Evolutionary conservation across 345 rosid genomes (phyloP).

Genomic region (Boechera retrofracta): DNA sequence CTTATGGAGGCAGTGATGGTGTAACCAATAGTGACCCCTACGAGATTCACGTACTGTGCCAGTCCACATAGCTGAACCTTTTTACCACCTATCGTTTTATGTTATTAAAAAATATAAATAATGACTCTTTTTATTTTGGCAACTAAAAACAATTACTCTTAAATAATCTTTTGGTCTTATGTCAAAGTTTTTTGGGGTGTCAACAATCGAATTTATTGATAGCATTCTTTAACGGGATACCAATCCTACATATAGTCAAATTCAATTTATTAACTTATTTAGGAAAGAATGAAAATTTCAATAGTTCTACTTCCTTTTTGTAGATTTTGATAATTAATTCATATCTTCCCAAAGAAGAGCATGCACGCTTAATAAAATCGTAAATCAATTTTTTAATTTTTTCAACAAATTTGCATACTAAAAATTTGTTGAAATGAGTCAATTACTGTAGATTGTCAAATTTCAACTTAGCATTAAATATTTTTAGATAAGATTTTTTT

Average conservation of each 20-base stretch:
- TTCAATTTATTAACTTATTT: constrained; percentile 10
- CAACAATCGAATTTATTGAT: constrained; percentile 32
- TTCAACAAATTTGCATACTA: neutral
- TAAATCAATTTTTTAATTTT: neutral
- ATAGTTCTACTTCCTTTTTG: neutral
- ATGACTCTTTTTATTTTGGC: neutral
- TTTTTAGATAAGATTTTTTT: neutral
- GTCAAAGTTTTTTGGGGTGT: constrained; percentile 7
- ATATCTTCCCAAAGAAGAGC: constrained; percentile 25
- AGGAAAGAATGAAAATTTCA: neutral
- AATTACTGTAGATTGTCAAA: neutral
- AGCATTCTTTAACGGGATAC: neutral
- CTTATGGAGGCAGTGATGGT: constrained; percentile 94
- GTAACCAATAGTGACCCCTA: constrained; percentile 78
- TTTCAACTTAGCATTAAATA: neutral
- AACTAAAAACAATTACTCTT: too few relatives aligned
- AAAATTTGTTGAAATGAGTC: constrained; percentile 13
- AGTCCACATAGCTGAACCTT: constrained; percentile 70
- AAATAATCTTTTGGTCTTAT: neutral
- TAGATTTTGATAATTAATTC: neutral
- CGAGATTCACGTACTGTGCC: constrained; percentile 76
- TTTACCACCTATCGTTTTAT: constrained; percentile 55
- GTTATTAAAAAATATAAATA: neutral
- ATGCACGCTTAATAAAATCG: neutral
- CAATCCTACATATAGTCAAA: constrained; percentile 11